Conservation (phyloP, 768 basidiomycete species). For the Russula abietina region DNA sequence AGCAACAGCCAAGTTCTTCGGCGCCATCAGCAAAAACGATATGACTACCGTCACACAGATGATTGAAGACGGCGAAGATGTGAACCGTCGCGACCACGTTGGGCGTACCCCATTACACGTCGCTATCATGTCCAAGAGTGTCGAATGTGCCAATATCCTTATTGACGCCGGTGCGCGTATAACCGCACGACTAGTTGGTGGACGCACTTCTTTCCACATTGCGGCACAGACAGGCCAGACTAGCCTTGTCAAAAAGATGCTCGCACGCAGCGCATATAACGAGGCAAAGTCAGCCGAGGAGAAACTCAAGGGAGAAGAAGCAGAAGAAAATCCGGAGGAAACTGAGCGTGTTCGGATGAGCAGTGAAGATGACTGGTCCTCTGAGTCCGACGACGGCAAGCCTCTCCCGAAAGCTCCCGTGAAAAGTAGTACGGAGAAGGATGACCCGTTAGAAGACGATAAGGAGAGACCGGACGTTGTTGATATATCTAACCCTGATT, state of each 20-base stretch:
- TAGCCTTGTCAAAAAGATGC: conserved; percentile 42
- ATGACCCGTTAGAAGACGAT: conserved; percentile 44
- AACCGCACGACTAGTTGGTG: conserved; percentile 51
- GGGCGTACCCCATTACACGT: conserved; percentile 57
- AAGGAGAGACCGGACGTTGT: conserved; percentile 48
- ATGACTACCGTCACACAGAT: conserved; percentile 36
- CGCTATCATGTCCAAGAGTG: conserved; percentile 43
- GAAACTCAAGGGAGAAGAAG: conserved; percentile 22
- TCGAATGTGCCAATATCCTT: conserved; percentile 44
- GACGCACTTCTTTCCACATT: conserved; percentile 49
- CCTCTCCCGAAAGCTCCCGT: conserved; percentile 26
- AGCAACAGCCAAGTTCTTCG: conserved; percentile 48
- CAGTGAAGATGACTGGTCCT: conserved; percentile 26
- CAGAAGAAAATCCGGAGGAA: conserved; percentile 3
- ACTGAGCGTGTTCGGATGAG: conserved; percentile 23
- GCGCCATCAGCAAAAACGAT: conserved; percentile 47
- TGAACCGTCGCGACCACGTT: conserved; percentile 54
- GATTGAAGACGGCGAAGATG: conserved; percentile 40
- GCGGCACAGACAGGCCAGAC: conserved; percentile 45
- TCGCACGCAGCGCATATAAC: conserved; percentile 42
- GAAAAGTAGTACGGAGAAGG: conserved; percentile 26
- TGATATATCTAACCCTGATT: conserved; percentile 49
- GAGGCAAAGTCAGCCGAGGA: conserved; percentile 28
- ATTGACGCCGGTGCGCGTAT: conserved; percentile 53
- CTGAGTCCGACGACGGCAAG: conserved; percentile 11